These are phyloP conservation scores for Acanthamoeba royreba DNA, from an alignment of 208 protist species.

Conservation along the genomic window DNA sequence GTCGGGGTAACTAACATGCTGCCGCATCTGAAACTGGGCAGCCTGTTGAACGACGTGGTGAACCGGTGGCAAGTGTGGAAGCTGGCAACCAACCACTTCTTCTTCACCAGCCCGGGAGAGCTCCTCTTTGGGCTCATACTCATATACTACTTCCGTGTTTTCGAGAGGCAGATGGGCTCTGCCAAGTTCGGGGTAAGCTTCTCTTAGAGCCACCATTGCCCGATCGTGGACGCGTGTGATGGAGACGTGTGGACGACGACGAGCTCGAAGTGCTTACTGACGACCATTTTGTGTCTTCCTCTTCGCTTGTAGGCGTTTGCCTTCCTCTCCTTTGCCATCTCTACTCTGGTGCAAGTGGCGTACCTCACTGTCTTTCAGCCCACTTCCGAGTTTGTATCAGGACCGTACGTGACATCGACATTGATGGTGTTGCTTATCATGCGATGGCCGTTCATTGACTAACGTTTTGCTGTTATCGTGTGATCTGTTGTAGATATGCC, in stretches of 20 bases:
- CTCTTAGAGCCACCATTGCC: background rate
- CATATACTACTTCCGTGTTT: slow-evolving; percentile 57
- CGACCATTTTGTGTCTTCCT: no score
- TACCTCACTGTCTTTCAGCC: background rate
- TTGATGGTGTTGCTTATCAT: background rate
- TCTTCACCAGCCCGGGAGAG: slow-evolving; percentile 44
- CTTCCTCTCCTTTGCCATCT: slow-evolving; percentile 23
- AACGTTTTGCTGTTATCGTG: slow-evolving; percentile 26
- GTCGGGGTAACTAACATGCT: background rate
- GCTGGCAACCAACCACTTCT: slow-evolving; percentile 30
- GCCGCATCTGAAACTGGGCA: background rate
- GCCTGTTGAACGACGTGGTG: background rate
- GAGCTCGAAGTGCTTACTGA: background rate
- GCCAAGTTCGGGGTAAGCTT: slow-evolving; percentile 53
- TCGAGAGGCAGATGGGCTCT: slow-evolving; percentile 57
- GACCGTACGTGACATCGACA: slow-evolving; percentile 31
- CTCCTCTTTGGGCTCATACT: slow-evolving; percentile 51
- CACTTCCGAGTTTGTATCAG: background rate
- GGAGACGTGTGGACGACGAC: background rate
- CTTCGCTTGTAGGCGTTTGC: background rate
- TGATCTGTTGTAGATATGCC: slow-evolving; percentile 23
- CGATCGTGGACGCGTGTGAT: no score
- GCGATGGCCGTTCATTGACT: background rate
- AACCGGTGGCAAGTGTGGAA: slow-evolving; percentile 1
- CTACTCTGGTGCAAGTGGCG: background rate